phyloP scores from a whole-genome alignment of 176 grass and related monocot species.

The Paspalum vaginatum region DNA sequence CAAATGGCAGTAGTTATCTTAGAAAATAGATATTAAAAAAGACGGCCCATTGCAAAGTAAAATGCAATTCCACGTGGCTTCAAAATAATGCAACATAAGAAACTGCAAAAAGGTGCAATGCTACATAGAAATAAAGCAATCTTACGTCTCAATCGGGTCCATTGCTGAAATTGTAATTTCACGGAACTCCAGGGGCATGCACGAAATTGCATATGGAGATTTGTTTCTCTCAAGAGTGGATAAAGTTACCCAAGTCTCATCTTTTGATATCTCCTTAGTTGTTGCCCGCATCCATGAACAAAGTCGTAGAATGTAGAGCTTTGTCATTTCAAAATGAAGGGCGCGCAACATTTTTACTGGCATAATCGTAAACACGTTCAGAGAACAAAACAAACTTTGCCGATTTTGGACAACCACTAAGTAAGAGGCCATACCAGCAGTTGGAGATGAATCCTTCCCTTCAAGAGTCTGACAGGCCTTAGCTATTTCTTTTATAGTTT shows the following conservation, averaged over 20 bases:
- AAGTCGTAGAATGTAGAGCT: conserved; percentile 88
- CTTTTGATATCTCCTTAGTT: conserved; percentile 82
- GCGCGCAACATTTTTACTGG: conserved; percentile 80
- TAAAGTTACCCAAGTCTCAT: conserved; percentile 88
- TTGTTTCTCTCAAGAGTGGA: conserved; percentile 92
- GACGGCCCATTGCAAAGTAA: neutral
- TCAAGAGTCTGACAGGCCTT: conserved; percentile 87
- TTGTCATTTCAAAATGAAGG: conserved; percentile 92
- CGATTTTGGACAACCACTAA: conserved; percentile 22
- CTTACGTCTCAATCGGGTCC: conserved; percentile 87
- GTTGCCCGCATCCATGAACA: conserved; percentile 89
- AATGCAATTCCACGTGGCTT: conserved; percentile 8
- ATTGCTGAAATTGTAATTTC: conserved; percentile 80
- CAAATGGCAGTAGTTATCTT: conserved; percentile 3
- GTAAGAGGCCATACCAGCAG: conserved; percentile 61
- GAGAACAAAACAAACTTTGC: conserved; percentile 20
- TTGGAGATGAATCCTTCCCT: conserved; percentile 92
- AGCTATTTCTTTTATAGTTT: conserved; percentile 86
- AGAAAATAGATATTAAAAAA: conserved; percentile 31
- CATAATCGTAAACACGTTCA: conserved; percentile 51
- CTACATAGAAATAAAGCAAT: conserved; percentile 32
- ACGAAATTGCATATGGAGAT: conserved; percentile 94
- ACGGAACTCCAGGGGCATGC: conserved; percentile 86
- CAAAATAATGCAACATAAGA: conserved; percentile 32
- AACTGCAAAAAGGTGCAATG: conserved; percentile 7